Evolutionary conservation across 1,139 yeast genomes (phyloP).

Genomic region (Pichia sp.): DNA sequence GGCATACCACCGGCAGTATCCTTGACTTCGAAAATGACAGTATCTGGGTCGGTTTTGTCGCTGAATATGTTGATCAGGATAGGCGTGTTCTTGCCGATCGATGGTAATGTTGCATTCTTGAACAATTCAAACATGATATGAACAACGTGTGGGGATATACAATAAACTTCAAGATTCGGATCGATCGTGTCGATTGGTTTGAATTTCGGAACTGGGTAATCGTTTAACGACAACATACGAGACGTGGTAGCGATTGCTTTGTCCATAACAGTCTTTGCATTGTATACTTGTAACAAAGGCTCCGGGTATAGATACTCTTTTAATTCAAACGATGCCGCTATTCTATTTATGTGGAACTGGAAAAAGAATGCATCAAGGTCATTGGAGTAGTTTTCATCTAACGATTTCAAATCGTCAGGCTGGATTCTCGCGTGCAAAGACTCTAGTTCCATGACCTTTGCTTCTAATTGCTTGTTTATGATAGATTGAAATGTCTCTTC

Average conservation of each 20-base stretch:
- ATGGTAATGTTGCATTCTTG: slow-evolving; percentile 31
- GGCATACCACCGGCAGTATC: slow-evolving; percentile 32
- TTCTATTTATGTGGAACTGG: slow-evolving; percentile 26
- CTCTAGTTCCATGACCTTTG: slow-evolving; percentile 25
- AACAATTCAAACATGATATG: slow-evolving; percentile 32
- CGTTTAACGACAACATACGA: slow-evolving; percentile 26
- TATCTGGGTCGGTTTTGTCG: slow-evolving; percentile 7
- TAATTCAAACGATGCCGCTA: slow-evolving; percentile 25
- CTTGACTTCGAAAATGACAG: slow-evolving; percentile 19
- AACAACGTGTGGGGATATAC: slow-evolving; percentile 29
- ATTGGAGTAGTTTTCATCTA: slow-evolving; percentile 21
- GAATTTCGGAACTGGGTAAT: slow-evolving; percentile 29
- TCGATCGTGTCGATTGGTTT: not conserved
- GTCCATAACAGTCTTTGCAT: slow-evolving; percentile 17
- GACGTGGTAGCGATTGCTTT: slow-evolving; percentile 25
- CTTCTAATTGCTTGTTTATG: slow-evolving; percentile 14
- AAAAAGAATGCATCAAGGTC: slow-evolving; percentile 24
- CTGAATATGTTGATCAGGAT: slow-evolving; percentile 17
- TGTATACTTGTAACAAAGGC: slow-evolving; percentile 18
- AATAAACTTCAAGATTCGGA: slow-evolving; percentile 14
- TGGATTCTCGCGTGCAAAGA: slow-evolving; percentile 20
- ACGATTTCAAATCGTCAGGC: slow-evolving; percentile 20
- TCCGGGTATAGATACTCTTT: slow-evolving; percentile 23
- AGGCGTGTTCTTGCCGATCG: slow-evolving; percentile 22
- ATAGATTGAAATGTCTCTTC: slow-evolving; percentile 13